These are phyloP conservation scores for Sporisorium iseilematis-ciliati DNA, from an alignment of 1,284 basidiomycete genomes.

Conservation along the genomic window DNA sequence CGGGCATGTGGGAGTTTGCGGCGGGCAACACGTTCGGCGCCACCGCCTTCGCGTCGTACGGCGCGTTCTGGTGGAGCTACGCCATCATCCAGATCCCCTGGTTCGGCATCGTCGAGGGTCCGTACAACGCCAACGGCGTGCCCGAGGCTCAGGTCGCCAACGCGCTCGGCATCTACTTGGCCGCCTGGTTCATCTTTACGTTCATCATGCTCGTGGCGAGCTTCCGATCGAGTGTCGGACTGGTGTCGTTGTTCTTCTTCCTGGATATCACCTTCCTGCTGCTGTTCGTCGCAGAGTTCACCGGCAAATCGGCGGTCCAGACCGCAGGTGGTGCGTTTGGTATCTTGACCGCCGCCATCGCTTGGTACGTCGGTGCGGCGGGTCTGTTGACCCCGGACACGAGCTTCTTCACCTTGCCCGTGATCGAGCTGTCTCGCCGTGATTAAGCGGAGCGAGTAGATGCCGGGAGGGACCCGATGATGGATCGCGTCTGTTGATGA, in stretches of 20 bases:
- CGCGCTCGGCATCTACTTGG: constrained; percentile 56
- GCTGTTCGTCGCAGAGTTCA: constrained; percentile 63
- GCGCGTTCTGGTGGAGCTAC: constrained; percentile 65
- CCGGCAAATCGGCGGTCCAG: constrained; percentile 50
- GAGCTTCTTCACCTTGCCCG: constrained; percentile 72
- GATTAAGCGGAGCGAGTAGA: constrained; percentile 20
- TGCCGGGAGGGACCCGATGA: too few relatives aligned
- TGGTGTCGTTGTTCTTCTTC: constrained; percentile 78
- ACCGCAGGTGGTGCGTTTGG: constrained; percentile 58
- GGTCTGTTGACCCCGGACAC: constrained; percentile 73
- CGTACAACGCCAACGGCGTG: constrained; percentile 31
- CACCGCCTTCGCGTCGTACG: constrained; percentile 73
- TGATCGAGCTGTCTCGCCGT: constrained; percentile 65
- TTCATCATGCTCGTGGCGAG: constrained; percentile 56
- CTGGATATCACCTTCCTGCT: constrained; percentile 75
- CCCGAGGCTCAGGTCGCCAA: constrained; percentile 46
- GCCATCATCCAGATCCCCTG: constrained; percentile 64
- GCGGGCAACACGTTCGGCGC: constrained; percentile 76
- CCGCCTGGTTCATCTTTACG: constrained; percentile 67
- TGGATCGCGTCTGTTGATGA: too few relatives aligned
- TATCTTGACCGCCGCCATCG: constrained; percentile 61
- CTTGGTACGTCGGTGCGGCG: constrained; percentile 72
- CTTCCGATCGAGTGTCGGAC: constrained; percentile 57
- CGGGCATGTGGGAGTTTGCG: constrained; percentile 78
- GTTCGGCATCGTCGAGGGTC: constrained; percentile 49